Conservation (phyloP, 2,329 filamentous ascomycete genomes). For the Phialophora macrospora region DNA sequence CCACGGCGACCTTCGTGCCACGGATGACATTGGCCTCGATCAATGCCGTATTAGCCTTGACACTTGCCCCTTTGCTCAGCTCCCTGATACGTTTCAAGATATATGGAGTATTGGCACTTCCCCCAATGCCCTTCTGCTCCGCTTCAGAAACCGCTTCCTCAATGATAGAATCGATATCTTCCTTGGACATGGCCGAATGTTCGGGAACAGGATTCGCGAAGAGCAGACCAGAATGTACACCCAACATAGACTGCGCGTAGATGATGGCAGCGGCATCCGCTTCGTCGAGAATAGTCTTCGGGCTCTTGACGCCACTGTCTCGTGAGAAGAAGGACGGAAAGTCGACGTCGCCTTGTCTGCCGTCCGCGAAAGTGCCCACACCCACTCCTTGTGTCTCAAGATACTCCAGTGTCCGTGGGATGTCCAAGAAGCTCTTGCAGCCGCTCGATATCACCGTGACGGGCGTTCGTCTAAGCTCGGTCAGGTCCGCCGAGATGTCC, state of each 20-base stretch:
- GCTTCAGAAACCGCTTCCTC: constrained; percentile 70
- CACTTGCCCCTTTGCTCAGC: constrained; percentile 72
- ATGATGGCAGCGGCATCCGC: constrained; percentile 88
- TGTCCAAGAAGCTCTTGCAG: constrained; percentile 95
- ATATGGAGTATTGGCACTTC: constrained; percentile 82
- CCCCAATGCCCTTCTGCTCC: constrained; percentile 67
- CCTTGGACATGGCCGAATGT: constrained; percentile 69
- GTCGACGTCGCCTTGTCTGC: constrained; percentile 68
- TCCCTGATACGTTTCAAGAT: constrained; percentile 79
- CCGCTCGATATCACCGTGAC: constrained; percentile 88
- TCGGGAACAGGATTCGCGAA: constrained; percentile 88
- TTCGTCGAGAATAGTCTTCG: constrained; percentile 73
- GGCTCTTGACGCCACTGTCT: constrained; percentile 82
- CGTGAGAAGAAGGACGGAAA: constrained; percentile 93
- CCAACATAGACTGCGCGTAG: constrained; percentile 73
- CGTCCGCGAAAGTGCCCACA: constrained; percentile 89
- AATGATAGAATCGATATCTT: constrained; percentile 72
- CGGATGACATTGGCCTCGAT: constrained; percentile 70
- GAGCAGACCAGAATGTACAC: constrained; percentile 76
- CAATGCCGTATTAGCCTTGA: constrained; percentile 73
- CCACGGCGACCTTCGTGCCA: constrained; percentile 68
- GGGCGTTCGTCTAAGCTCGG: constrained; percentile 85
- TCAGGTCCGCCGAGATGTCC: constrained; percentile 94
- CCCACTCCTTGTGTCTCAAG: constrained; percentile 73
- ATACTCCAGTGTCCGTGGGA: constrained; percentile 84